phyloP scores from a whole-genome alignment of 106 monocot genomes.

The Xerophyta viscosa region DNA sequence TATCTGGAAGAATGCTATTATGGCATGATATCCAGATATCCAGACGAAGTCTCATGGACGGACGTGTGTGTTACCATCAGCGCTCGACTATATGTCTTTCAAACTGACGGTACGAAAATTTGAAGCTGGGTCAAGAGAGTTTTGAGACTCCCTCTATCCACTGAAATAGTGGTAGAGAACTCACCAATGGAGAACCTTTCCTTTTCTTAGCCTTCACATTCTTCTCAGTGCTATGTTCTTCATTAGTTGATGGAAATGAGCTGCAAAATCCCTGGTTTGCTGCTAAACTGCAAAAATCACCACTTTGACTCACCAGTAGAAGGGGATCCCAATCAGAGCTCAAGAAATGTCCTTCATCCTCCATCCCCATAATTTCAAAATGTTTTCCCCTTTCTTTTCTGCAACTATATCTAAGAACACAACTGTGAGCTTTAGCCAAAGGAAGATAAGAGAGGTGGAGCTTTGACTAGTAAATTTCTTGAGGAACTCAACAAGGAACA shows the following conservation, averaged over 20 bases:
- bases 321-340: slow-evolving; percentile 22
- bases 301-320: slow-evolving; percentile 9
- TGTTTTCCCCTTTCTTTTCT: not conserved
- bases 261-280: slow-evolving; percentile 6
- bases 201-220: slow-evolving; percentile 42
- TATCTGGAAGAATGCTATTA: no score
- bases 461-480: slow-evolving; percentile 56
- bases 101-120: not conserved
- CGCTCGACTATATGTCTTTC: no score
- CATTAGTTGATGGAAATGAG: slow-evolving; percentile 9
- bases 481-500: slow-evolving; percentile 58
- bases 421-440: slow-evolving; percentile 11
- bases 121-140: not conserved
- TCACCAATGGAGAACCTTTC: slow-evolving; percentile 26
- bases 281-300: slow-evolving; percentile 8
- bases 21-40: no score
- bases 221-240: slow-evolving; percentile 18
- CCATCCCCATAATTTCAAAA: slow-evolving; percentile 4
- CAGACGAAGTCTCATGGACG: no score
- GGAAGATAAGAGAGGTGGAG: slow-evolving; percentile 10
- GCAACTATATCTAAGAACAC: not conserved
- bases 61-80: no score
- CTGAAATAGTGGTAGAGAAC: no score
- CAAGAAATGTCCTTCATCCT: slow-evolving; percentile 15
- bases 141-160: slow-evolving; percentile 10